Evolutionary conservation across 2,329 filamentous ascomycete species (phyloP).

Genomic region (Apiospora marii): DNA sequence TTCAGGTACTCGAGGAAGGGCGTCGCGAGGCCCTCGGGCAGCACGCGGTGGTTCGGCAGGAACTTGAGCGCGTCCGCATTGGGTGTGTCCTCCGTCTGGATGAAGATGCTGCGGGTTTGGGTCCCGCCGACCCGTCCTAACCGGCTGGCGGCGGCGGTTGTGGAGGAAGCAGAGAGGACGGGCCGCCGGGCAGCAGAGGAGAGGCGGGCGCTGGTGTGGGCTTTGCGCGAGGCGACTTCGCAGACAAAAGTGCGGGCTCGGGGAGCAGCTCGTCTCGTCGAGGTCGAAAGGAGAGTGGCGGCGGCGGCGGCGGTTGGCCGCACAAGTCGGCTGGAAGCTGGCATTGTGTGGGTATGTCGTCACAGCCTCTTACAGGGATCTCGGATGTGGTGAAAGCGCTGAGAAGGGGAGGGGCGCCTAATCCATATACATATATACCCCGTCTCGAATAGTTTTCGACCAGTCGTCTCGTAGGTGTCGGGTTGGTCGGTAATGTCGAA

Average conservation of each 20-base stretch:
- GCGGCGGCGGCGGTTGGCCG: constrained; percentile 38
- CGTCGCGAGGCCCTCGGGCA: constrained; percentile 74
- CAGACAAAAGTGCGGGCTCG: constrained; percentile 33
- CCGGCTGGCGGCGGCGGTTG: constrained; percentile 34
- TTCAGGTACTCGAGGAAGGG: constrained; percentile 92
- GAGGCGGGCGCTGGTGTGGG: constrained; percentile 39
- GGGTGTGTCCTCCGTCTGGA: constrained; percentile 93
- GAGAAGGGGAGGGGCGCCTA: neutral
- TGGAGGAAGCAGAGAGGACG: constrained; percentile 29
- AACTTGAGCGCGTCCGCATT: constrained; percentile 98
- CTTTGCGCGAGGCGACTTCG: constrained; percentile 36
- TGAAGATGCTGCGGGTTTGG: constrained; percentile 81
- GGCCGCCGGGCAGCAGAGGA: constrained; percentile 38
- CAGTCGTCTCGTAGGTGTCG: neutral
- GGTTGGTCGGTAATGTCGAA: neutral
- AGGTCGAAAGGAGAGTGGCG: constrained; percentile 33
- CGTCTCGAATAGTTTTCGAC: neutral
- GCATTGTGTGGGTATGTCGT: constrained; percentile 18
- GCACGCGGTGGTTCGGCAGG: constrained; percentile 85
- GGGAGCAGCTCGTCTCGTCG: constrained; percentile 30
- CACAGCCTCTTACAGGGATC: neutral
- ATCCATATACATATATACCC: neutral
- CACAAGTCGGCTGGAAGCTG: constrained; percentile 35
- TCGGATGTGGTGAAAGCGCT: neutral
- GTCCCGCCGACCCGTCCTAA: neutral